Evolutionary conservation across 192 early-diverging fungal species (phyloP), one percentile per base, ranked within the genome.

Genomic region (Coemansia sp.): DNA sequence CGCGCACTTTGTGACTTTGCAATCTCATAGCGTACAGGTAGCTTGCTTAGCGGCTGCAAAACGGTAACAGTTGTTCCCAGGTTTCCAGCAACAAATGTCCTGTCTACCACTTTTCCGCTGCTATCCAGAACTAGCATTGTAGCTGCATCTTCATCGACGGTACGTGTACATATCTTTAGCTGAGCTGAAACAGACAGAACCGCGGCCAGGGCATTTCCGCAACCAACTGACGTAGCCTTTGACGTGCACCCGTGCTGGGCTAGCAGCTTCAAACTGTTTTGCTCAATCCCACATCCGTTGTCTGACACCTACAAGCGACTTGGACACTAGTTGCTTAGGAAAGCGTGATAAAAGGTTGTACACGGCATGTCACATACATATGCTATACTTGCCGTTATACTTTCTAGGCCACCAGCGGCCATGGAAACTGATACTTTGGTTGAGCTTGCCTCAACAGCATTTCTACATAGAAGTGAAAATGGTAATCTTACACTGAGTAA

Each of bases 11-110:
- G 74, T n/a, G 71, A 36, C 44, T 71, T 81, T 38, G 58, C 58
- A 20, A 73, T 38, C 11, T 33, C 62, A 39, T 81, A 81, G 18
- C 79, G 73, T 8, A 81, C 79, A 36, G 65, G 71, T 7, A 73
- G 60, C 52, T 73, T 76, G 58, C 53, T 40, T 20, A 81, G 65
- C 12, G 79, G 79, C 47, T 73, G 79, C 12, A 67, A 13, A 44
- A 76, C 79, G 5, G 71, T 70, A 0, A 76, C 65, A n/a, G 68
- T 61, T 2, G 79, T 81, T 33, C 79, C 74, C 4, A 46, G 38
- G 31, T 70, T 73, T 58, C 74, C 41, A 8, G 79, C 79, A 33
- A 68, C 58, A 15, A 34, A 22, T 7, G 29, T 70, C 10, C n/a
- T 55, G 16, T 66, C 68, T 1, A 49, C 16, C 11, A 34, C 22